Evolutionary conservation across 2,329 filamentous ascomycete species (phyloP).

Genomic region (Claviceps sp.): DNA sequence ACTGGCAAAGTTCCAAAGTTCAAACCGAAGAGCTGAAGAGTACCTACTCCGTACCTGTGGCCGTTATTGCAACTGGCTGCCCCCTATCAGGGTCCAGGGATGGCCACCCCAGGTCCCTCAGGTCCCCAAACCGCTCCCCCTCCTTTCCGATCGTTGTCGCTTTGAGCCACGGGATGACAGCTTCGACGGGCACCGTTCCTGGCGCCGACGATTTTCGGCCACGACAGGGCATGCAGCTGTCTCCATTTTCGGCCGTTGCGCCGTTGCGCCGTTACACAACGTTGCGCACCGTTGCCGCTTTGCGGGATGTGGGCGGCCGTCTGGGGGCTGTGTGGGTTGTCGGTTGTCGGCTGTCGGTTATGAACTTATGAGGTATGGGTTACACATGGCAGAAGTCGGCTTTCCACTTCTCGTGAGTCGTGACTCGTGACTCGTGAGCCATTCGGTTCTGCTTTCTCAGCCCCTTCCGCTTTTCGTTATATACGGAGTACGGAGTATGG

Average conservation of each 20-base stretch:
- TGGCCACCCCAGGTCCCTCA: too few relatives aligned
- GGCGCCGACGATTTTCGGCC: conserved; percentile 3
- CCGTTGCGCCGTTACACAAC: not conserved
- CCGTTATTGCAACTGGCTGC: too few relatives aligned
- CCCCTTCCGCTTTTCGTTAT: too few relatives aligned
- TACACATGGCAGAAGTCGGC: not conserved
- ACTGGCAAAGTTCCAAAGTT: too few relatives aligned
- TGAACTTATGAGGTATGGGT: not conserved
- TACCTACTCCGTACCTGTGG: too few relatives aligned
- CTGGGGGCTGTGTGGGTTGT: not conserved
- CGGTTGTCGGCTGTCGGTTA: not conserved
- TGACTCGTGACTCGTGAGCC: too few relatives aligned
- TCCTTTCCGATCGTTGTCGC: not conserved
- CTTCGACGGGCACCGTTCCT: not conserved
- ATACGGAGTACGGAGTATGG: too few relatives aligned
- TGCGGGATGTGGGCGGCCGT: not conserved
- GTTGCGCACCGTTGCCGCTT: not conserved
- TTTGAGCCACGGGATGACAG: not conserved
- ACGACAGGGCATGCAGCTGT: not conserved
- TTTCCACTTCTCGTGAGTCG: not conserved
- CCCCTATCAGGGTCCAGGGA: too few relatives aligned
- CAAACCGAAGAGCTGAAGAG: too few relatives aligned
- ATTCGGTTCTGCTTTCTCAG: too few relatives aligned
- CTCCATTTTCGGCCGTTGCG: not conserved
- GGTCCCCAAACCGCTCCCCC: too few relatives aligned